Evolutionary conservation across 202 grass and related monocot genomes (phyloP).

Genomic region (Elaeis oleifera): DNA sequence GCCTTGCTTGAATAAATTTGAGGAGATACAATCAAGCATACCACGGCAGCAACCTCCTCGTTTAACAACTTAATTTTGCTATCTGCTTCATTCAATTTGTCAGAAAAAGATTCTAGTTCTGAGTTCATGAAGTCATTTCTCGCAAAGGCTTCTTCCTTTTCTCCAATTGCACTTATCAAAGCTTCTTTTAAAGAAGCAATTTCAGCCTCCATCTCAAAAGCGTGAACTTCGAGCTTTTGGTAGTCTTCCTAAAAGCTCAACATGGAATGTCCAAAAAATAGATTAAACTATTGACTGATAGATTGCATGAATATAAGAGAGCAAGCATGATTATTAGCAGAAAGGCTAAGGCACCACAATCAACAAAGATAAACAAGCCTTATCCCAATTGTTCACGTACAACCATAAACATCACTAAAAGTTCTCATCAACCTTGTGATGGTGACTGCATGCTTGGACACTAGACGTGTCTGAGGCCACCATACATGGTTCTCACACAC

Average conservation of each 20-base stretch:
- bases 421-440: too few relatives aligned
- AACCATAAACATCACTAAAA: too few relatives aligned
- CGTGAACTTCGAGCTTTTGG: conserved; percentile 56
- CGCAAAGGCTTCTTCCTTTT: conserved; percentile 67
- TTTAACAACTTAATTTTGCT: conserved; percentile 48
- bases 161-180: conserved; percentile 37
- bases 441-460: too few relatives aligned
- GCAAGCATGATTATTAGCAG: too few relatives aligned
- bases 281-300: too few relatives aligned
- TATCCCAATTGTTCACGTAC: too few relatives aligned
- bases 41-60: conserved; percentile 45
- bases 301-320: too few relatives aligned
- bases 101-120: conserved; percentile 48
- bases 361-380: too few relatives aligned
- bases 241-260: conserved; percentile 65
- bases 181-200: conserved; percentile 65
- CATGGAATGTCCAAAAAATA: not conserved
- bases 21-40: conserved; percentile 18
- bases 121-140: conserved; percentile 46
- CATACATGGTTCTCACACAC: too few relatives aligned
- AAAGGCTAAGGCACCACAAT: too few relatives aligned
- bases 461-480: too few relatives aligned
- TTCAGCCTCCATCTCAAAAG: conserved; percentile 55
- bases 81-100: conserved; percentile 39
- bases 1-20: not conserved